These are phyloP conservation scores for Austropuccinia psidii DNA, from an alignment of 1,284 basidiomycete species.

Conservation along the genomic window DNA sequence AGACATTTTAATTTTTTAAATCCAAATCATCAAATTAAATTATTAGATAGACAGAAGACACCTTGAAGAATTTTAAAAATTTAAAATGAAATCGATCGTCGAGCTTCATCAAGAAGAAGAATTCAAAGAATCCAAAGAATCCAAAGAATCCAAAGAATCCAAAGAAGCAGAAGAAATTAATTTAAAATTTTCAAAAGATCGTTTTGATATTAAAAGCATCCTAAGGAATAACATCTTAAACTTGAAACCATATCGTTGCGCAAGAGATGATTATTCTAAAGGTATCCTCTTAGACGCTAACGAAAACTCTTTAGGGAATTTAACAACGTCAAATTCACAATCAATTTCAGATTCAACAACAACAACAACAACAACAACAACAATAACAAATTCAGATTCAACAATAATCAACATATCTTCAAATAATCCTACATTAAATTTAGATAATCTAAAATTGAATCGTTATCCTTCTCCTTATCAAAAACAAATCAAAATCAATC, in stretches of 20 bases:
- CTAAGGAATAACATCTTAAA: constrained; percentile 89
- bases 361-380: constrained; percentile 20
- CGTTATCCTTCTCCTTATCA: constrained; percentile 81
- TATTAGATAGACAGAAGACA: too few relatives aligned
- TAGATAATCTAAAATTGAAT: constrained; percentile 56
- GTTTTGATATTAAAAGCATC: constrained; percentile 72
- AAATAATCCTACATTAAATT: constrained; percentile 45
- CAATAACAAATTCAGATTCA: background rate
- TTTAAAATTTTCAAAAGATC: too few relatives aligned
- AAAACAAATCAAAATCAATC: constrained; percentile 61
- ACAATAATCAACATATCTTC: constrained; percentile 44
- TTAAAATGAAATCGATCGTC: too few relatives aligned
- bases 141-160: too few relatives aligned
- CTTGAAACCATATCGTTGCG: constrained; percentile 87
- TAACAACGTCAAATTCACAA: constrained; percentile 53
- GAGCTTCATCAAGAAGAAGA: too few relatives aligned
- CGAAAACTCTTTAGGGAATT: constrained; percentile 87
- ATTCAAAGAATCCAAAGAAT: too few relatives aligned
- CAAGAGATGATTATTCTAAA: constrained; percentile 86
- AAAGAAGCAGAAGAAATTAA: too few relatives aligned
- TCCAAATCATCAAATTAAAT: too few relatives aligned
- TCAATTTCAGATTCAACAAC: constrained; percentile 18
- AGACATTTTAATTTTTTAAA: too few relatives aligned
- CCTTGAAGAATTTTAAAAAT: too few relatives aligned
- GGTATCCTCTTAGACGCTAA: constrained; percentile 97